Evolutionary conservation across 352 stramenopile genomes (phyloP).

Genomic region (Pythium rhizo-oryzae): DNA sequence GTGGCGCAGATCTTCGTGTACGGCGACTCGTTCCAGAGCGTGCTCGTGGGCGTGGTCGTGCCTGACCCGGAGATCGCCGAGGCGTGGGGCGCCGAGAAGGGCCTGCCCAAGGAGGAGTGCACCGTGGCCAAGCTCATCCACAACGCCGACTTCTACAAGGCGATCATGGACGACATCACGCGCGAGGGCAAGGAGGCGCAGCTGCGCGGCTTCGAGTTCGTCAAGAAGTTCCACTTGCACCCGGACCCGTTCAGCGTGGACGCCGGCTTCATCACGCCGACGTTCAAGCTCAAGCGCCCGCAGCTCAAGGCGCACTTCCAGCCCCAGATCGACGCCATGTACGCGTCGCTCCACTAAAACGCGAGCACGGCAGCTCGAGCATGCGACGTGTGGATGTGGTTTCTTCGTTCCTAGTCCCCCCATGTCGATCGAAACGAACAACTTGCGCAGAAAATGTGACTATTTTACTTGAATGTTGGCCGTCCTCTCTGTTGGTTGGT

Average conservation of each 20-base stretch:
- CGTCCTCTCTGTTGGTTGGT: neutral
- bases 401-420: neutral
- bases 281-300: conserved; percentile 96
- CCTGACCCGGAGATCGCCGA: conserved; percentile 69
- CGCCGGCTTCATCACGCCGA: conserved; percentile 93
- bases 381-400: neutral
- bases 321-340: conserved; percentile 57
- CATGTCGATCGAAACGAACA: neutral
- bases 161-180: conserved; percentile 37
- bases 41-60: conserved; percentile 94
- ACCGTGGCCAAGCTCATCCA: conserved; percentile 31
- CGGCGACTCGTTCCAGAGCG: conserved; percentile 95
- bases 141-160: conserved; percentile 38
- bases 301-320: conserved; percentile 60
- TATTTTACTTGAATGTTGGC: neutral
- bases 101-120: conserved; percentile 44
- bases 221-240: conserved; percentile 89
- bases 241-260: conserved; percentile 89
- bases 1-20: conserved; percentile 96
- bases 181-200: conserved; percentile 51
- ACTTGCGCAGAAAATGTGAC: neutral
- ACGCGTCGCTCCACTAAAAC: conserved; percentile 31
- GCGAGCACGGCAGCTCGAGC: neutral
- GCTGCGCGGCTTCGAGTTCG: conserved; percentile 93
- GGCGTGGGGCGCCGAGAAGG: conserved; percentile 55